These are phyloP conservation scores for Metschnikowia proteae DNA, from an alignment of 805 yeast species.

Conservation along the genomic window DNA sequence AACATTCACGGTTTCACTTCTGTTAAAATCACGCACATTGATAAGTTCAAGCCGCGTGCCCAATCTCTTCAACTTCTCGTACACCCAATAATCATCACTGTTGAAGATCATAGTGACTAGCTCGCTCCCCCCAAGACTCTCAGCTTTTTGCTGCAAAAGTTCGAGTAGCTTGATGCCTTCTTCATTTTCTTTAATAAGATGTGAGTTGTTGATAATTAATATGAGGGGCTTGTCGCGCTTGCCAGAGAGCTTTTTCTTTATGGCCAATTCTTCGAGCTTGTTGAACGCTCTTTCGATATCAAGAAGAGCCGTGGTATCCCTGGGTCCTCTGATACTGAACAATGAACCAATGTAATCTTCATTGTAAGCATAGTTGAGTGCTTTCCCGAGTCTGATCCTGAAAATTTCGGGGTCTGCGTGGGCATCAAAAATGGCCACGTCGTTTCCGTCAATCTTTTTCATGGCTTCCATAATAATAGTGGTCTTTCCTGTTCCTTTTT, in stretches of 20 bases:
- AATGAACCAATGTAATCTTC: conserved; percentile 83
- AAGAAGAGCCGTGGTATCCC: conserved; percentile 76
- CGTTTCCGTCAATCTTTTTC: conserved; percentile 55
- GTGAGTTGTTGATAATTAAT: conserved; percentile 69
- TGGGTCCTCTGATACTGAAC: conserved; percentile 76
- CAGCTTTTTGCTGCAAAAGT: conserved; percentile 80
- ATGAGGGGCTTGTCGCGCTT: conserved; percentile 53
- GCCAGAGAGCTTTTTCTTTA: conserved; percentile 39
- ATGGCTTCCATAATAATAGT: conserved; percentile 70
- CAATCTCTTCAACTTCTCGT: conserved; percentile 65
- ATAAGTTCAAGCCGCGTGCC: conserved; percentile 75
- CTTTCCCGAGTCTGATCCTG: conserved; percentile 70
- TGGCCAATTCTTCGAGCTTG: conserved; percentile 70
- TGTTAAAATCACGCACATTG: conserved; percentile 59
- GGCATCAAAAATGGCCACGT: conserved; percentile 73
- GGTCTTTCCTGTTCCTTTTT: conserved; percentile 84
- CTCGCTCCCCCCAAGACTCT: conserved; percentile 68
- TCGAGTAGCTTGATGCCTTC: conserved; percentile 71
- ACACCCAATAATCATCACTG: conserved; percentile 84
- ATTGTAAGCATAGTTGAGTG: conserved; percentile 65
- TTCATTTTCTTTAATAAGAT: conserved; percentile 69
- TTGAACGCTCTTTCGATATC: conserved; percentile 82
- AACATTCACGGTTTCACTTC: conserved; percentile 54
- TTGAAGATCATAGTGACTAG: conserved; percentile 68
- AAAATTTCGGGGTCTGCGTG: conserved; percentile 84